Conservation (phyloP, 2,329 filamentous ascomycete genomes). For the Hypoxylon sp. region DNA sequence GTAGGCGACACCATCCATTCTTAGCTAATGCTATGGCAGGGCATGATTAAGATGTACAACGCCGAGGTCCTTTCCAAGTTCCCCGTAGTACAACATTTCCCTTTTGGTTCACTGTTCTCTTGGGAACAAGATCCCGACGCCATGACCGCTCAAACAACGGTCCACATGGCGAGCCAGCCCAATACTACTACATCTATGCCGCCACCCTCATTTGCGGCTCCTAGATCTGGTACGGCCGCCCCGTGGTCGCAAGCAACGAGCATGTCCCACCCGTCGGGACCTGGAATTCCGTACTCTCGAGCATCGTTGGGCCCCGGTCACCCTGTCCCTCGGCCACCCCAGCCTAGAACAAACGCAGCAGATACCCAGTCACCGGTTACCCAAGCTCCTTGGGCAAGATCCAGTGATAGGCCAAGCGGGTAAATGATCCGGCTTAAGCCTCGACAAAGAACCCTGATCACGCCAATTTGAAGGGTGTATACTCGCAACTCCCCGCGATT, state of each 20-base stretch:
- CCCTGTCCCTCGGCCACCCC: slow-evolving; percentile 40
- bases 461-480: neutral
- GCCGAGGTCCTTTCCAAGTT: slow-evolving; percentile 97
- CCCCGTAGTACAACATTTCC: slow-evolving; percentile 97
- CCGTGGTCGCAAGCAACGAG: slow-evolving; percentile 60
- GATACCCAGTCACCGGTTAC: slow-evolving; percentile 33
- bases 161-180: slow-evolving; percentile 71
- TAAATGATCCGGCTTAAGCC: slow-evolving; percentile 21
- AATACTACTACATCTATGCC: slow-evolving; percentile 49
- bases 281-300: slow-evolving; percentile 50
- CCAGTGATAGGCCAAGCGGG: slow-evolving; percentile 49
- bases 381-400: slow-evolving; percentile 48
- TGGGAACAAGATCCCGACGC: slow-evolving; percentile 79
- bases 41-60: slow-evolving; percentile 99
- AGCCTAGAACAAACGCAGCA: slow-evolving; percentile 35
- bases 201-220: slow-evolving; percentile 38
- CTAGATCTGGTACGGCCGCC: slow-evolving; percentile 55
- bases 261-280: slow-evolving; percentile 54
- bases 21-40: slow-evolving; percentile 60
- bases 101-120: slow-evolving; percentile 82
- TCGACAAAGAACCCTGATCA: neutral
- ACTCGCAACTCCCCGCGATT: neutral
- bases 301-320: slow-evolving; percentile 44
- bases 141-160: slow-evolving; percentile 59
- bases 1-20: neutral